Evolutionary conservation across 2,329 filamentous ascomycete species (phyloP).

Genomic region (Aspergillus brasiliensis): DNA sequence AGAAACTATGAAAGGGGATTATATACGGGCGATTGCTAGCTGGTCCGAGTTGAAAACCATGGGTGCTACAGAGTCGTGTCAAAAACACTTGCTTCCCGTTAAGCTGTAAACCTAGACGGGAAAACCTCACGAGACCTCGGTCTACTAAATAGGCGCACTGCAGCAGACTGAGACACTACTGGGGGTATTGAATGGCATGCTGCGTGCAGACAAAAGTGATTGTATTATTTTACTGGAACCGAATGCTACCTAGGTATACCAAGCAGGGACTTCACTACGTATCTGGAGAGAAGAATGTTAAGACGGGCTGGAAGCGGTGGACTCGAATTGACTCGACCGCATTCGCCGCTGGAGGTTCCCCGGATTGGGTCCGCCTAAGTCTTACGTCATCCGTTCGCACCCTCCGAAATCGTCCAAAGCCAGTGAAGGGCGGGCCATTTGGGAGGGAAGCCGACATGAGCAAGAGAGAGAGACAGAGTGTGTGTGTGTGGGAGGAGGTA

Average conservation of each 20-base stretch:
- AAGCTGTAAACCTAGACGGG: no score
- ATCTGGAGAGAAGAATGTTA: not conserved
- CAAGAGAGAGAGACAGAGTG: not conserved
- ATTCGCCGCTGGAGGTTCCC: conserved; percentile 31
- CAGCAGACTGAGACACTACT: no score
- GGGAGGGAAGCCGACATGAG: not conserved
- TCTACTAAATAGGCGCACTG: no score
- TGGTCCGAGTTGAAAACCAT: not conserved
- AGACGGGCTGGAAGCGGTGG: conserved; percentile 9
- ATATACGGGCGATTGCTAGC: no score
- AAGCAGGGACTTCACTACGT: no score
- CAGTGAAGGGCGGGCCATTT: not conserved
- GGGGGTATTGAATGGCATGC: not conserved
- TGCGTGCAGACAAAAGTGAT: not conserved
- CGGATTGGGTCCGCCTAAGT: conserved; percentile 32
- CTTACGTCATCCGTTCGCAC: conserved; percentile 38
- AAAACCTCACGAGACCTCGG: no score
- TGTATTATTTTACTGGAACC: not conserved
- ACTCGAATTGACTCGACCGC: conserved; percentile 17
- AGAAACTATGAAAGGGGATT: not conserved
- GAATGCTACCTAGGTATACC: not conserved
- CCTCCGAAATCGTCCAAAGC: conserved; percentile 13
- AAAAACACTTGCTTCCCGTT: no score
- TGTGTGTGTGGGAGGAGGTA: no score
- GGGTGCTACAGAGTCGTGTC: not conserved